Evolutionary conservation across 2,329 filamentous ascomycete species (phyloP).

Genomic region (Xylaria polymorpha): DNA sequence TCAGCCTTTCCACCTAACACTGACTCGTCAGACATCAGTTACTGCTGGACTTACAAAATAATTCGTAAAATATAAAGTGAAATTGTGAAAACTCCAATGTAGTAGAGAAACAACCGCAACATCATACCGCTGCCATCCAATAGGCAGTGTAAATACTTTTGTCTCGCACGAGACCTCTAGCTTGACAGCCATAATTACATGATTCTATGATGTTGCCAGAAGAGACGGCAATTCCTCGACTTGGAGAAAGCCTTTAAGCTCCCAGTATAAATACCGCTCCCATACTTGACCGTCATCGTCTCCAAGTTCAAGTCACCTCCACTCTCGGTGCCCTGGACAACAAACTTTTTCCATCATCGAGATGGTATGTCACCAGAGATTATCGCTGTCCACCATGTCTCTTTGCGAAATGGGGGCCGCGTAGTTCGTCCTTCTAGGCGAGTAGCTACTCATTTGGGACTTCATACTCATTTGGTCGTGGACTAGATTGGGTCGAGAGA

Average conservation of each 20-base stretch:
- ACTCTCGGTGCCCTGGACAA: background rate
- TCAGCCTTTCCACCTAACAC: background rate
- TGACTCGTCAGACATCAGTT: background rate
- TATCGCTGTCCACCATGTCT: conserved; percentile 48
- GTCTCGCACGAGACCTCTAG: background rate
- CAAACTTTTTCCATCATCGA: background rate
- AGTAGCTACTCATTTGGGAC: conserved; percentile 26
- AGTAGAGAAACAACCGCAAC: background rate
- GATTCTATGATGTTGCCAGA: background rate
- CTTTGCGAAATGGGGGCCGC: conserved; percentile 33
- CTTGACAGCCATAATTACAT: background rate
- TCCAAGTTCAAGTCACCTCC: background rate
- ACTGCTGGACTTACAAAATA: background rate
- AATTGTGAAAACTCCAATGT: background rate
- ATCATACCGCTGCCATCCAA: background rate
- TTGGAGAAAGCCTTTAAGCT: background rate
- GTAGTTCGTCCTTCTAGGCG: conserved; percentile 33
- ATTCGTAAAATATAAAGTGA: background rate
- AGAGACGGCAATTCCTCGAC: background rate
- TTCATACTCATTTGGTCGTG: conserved; percentile 40
- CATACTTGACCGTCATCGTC: background rate
- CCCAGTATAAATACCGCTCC: background rate
- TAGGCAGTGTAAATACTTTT: background rate
- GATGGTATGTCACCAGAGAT: conserved; percentile 46
- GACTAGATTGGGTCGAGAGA: conserved; percentile 36